A percentile compares a stretch with the other conserved stretches of the same genome.
Conservation (phyloP, 352 stramenopile genomes). For the Phytopythium aichiense region DNA sequence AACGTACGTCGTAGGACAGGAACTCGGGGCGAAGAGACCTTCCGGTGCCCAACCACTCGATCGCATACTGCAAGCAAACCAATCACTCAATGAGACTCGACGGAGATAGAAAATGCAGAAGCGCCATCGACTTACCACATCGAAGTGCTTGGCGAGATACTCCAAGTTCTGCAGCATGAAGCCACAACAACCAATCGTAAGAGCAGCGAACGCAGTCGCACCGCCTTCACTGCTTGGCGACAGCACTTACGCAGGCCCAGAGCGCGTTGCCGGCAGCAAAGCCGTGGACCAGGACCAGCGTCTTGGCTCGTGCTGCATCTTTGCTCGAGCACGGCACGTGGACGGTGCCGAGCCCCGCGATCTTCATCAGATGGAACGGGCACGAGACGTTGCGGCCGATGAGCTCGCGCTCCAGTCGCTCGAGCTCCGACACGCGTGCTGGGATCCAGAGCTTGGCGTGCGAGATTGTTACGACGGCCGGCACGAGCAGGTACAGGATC, state of each 20-base stretch:
- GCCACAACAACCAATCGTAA: neutral
- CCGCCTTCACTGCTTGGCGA: neutral
- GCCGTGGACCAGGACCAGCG: constrained; percentile 58
- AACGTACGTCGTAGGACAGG: constrained; percentile 43
- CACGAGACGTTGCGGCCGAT: constrained; percentile 34
- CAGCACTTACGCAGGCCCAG: constrained; percentile 51
- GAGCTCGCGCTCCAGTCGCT: constrained; percentile 43
- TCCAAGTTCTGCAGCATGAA: constrained; percentile 47
- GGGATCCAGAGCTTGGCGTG: constrained; percentile 46
- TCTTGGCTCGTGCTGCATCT: constrained; percentile 17
- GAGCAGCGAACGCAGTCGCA: neutral
- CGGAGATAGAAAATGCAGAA: neutral
- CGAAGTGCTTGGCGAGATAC: constrained; percentile 45
- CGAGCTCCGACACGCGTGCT: constrained; percentile 40
- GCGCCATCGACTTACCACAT: constrained; percentile 34
- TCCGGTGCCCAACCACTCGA: constrained; percentile 67
- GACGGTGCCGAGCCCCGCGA: constrained; percentile 59
- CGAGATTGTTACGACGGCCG: constrained; percentile 25
- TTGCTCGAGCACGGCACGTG: constrained; percentile 44
- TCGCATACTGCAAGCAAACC: constrained; percentile 36
- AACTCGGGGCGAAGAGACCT: constrained; percentile 60
- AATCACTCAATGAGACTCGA: neutral
- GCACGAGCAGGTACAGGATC: constrained; percentile 26
- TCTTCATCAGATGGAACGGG: constrained; percentile 43
- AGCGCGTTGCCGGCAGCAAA: constrained; percentile 63